Conservation (phyloP, 164 flowering plant species). For the Chimonanthus praecox region DNA sequence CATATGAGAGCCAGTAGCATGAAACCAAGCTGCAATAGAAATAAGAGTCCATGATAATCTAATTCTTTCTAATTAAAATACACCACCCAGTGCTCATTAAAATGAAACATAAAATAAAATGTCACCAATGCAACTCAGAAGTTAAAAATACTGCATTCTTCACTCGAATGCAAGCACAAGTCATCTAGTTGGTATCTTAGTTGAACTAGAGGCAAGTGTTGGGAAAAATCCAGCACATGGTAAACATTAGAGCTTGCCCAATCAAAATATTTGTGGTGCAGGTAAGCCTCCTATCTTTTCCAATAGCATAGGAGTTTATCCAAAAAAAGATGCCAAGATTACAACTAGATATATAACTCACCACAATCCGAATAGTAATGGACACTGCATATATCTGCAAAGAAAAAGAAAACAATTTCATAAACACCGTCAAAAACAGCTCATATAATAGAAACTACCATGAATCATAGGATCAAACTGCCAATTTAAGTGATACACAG, state of each 20-base stretch:
- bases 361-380: conserved; percentile 89
- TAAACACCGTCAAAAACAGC: background rate
- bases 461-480: background rate
- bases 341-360: conserved; percentile 21
- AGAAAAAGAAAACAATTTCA: background rate
- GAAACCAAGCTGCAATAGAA: conserved; percentile 66
- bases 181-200: background rate
- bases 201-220: background rate
- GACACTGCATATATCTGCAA: conserved; percentile 72
- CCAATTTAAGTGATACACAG: background rate
- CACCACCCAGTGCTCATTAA: background rate
- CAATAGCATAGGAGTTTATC: background rate
- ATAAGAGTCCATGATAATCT: background rate
- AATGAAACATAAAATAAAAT: background rate
- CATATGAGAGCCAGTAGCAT: conserved; percentile 85
- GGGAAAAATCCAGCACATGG: background rate
- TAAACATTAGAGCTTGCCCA: background rate
- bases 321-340: background rate
- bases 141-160: background rate
- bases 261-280: background rate
- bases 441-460: background rate
- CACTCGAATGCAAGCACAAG: background rate
- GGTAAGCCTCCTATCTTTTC: background rate
- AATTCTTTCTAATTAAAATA: background rate
- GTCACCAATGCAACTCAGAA: background rate